Base-by-base conservation (phyloP, 768 basidiomycete species). In the Russula brevipes region DNA sequence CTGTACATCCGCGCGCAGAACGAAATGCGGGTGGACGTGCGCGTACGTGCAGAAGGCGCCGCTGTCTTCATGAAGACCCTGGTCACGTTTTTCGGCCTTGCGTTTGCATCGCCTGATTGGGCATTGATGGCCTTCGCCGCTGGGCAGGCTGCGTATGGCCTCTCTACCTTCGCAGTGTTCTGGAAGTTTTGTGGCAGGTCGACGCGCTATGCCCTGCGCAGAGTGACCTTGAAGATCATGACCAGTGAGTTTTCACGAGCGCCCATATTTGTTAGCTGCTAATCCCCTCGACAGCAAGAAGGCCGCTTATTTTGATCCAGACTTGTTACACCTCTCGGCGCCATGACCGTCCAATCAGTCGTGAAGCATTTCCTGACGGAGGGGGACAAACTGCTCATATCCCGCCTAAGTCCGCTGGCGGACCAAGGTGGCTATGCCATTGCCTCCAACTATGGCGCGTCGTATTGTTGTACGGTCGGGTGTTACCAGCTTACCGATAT, bases 321-420 rank as follows among this genome's bases (percentile, higher is more conserved):
- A 76, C 35, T 72, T 84, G 16, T 73, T 91, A 12, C 75, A 77
- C 24, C 79, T 98, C 6, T 89, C 93, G 0, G 84, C 55, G 91
- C 88, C 0, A 90, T 98, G 85, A 94, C 93, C 24, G 80, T 80
- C 1, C 97, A 98, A 72, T 93, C 90, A 0, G 66, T 97, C 3
- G 80, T 98, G 66, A 99, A 99, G 73, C 97, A 98, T 73, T 82
- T 98, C 66, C 77, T 99, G 33, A 98, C 96, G 0, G 97, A 98
- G 71, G 94, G 92, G 4, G 97, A 99, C 73, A 93, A 97, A 70
- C 77, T 98, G 49, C 81, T 96, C 11, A 80, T 99, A 17, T 91
- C 91, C 0, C 84, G 82, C 72, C 85, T 92, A 70, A 94, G 93
- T 63, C 86, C 89, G 36, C 76, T 96, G 54, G 78, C 85, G 51